These are phyloP conservation scores for Phylloporus rhodoxanthus DNA, from an alignment of 768 basidiomycete species.

Conservation along the genomic window DNA sequence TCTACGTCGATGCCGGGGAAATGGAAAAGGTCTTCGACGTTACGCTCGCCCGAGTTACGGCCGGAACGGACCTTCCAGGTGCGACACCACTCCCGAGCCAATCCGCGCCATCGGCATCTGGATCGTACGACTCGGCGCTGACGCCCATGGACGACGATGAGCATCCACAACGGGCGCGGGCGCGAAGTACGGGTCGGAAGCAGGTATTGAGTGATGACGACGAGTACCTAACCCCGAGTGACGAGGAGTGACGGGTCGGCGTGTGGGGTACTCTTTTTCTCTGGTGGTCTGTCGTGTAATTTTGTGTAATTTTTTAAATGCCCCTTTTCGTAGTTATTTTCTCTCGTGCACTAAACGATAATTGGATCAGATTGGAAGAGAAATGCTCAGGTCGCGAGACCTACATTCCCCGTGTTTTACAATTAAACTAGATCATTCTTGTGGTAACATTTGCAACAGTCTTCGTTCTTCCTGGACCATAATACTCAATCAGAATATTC, in stretches of 20 bases:
- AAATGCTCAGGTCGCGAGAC: no score
- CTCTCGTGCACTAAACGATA: conserved; percentile 2
- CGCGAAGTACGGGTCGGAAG: conserved; percentile 58
- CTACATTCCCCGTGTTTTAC: no score
- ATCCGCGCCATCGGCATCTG: conserved; percentile 34
- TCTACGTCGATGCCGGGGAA: conserved; percentile 89
- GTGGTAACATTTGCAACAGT: no score
- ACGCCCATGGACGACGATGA: conserved; percentile 83
- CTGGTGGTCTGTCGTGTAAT: conserved; percentile 10
- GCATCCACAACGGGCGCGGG: conserved; percentile 49
- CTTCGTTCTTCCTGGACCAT: no score
- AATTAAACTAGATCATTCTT: no score
- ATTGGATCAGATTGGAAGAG: not conserved
- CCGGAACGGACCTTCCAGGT: conserved; percentile 70
- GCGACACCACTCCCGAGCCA: conserved; percentile 40
- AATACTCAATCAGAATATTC: no score
- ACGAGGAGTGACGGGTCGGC: conserved; percentile 50
- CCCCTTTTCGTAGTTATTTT: conserved; percentile 2
- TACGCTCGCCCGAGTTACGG: conserved; percentile 57
- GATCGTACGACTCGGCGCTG: conserved; percentile 58
- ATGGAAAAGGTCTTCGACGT: conserved; percentile 86
- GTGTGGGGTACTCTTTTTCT: not conserved
- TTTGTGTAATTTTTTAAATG: conserved; percentile 7
- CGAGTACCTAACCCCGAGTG: conserved; percentile 67
- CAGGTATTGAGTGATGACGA: conserved; percentile 68